phyloP scores from a whole-genome alignment of 2,329 filamentous ascomycete species.

The Colletotrichum eleusines region DNA sequence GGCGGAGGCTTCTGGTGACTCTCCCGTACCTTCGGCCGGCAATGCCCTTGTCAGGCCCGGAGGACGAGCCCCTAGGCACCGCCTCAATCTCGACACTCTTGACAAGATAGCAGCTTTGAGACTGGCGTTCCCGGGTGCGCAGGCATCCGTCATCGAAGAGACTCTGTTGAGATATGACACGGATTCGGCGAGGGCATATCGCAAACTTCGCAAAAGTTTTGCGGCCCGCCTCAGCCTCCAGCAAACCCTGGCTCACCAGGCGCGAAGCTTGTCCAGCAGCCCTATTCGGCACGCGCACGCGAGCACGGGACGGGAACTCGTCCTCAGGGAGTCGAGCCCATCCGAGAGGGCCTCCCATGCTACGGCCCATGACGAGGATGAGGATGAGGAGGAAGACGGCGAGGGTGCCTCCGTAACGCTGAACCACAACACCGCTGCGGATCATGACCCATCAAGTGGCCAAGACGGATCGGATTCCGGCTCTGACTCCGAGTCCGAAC shows the following conservation, averaged over 20 bases:
- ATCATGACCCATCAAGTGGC: slow-evolving; percentile 39
- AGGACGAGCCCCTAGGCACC: not conserved
- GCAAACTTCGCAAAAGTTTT: slow-evolving; percentile 48
- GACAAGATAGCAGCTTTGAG: slow-evolving; percentile 54
- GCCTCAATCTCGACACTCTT: slow-evolving; percentile 41
- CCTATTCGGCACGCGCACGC: slow-evolving; percentile 11
- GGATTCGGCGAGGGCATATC: slow-evolving; percentile 55
- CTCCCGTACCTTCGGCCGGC: slow-evolving; percentile 10
- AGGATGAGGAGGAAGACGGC: slow-evolving; percentile 5
- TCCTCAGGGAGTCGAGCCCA: slow-evolving; percentile 9
- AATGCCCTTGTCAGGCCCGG: slow-evolving; percentile 27
- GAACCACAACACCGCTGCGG: slow-evolving; percentile 13
- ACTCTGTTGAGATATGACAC: slow-evolving; percentile 51
- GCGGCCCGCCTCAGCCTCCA: slow-evolving; percentile 48
- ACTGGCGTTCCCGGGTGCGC: slow-evolving; percentile 58
- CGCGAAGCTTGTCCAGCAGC: slow-evolving; percentile 22
- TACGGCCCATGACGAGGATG: not conserved
- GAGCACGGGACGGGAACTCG: slow-evolving; percentile 14
- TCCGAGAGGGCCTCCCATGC: not conserved
- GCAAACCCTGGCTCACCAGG: slow-evolving; percentile 48
- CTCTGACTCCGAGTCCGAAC: slow-evolving; percentile 48
- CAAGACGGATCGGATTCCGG: slow-evolving; percentile 45
- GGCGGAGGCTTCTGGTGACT: not conserved
- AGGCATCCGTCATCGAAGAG: slow-evolving; percentile 52
- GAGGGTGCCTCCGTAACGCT: slow-evolving; percentile 6